Conservation (phyloP, 1,284 basidiomycete genomes). For the Violaceomyces palustris region DNA sequence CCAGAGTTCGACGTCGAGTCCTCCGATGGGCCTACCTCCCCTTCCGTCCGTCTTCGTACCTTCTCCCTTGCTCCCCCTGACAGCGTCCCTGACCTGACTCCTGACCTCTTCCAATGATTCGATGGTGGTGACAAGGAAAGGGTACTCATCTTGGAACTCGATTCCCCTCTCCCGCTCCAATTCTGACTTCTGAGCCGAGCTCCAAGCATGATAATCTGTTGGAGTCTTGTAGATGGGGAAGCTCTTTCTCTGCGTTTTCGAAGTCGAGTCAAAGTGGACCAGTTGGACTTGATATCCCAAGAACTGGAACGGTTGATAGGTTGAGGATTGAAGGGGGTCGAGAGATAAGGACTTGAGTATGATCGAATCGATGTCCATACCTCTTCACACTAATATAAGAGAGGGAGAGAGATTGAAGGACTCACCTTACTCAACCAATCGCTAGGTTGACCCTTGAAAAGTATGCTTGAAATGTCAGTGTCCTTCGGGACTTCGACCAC, state of each 20-base stretch:
- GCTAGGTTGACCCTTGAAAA: constrained; percentile 13
- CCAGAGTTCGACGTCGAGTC: constrained; percentile 7
- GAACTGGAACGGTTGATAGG: constrained; percentile 15
- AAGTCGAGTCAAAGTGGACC: constrained; percentile 32
- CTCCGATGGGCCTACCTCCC: constrained; percentile 8
- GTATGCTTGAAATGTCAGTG: too few relatives aligned
- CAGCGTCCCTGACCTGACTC: constrained; percentile 12
- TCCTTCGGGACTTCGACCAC: constrained; percentile 8
- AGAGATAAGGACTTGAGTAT: too few relatives aligned
- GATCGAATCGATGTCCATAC: too few relatives aligned
- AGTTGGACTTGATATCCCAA: constrained; percentile 32
- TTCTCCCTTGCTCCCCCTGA: not conserved
- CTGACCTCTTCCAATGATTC: constrained; percentile 21
- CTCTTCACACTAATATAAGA: too few relatives aligned
- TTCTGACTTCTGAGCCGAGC: not conserved
- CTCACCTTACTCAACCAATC: constrained; percentile 30
- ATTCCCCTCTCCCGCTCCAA: constrained; percentile 18
- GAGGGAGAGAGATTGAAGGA: too few relatives aligned
- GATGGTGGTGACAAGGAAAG: constrained; percentile 27
- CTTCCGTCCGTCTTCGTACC: constrained; percentile 4
- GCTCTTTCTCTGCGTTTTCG: constrained; percentile 6
- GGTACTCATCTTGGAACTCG: constrained; percentile 44
- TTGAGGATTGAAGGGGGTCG: too few relatives aligned
- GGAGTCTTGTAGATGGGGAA: constrained; percentile 42
- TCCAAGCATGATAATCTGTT: constrained; percentile 2